A percentile compares a stretch with the other conserved stretches of the same genome.
Conservation (phyloP, 129 eudicot genomes). For the Tanacetum coccineum region DNA sequence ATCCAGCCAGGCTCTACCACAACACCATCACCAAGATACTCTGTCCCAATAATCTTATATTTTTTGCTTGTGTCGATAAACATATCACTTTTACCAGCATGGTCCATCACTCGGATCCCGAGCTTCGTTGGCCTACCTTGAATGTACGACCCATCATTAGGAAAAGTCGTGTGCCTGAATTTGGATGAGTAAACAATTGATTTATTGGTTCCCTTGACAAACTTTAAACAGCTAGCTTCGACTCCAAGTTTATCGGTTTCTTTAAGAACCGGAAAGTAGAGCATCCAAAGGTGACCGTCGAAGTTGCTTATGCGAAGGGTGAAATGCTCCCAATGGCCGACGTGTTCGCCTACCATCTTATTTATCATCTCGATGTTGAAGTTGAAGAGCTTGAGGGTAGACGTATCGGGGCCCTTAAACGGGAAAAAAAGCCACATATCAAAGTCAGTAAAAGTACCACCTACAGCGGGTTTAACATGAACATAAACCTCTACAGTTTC, state of each 20-base stretch:
- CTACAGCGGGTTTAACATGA: conserved; percentile 76
- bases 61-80: conserved; percentile 55
- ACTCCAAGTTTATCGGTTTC: conserved; percentile 64
- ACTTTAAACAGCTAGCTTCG: conserved; percentile 61
- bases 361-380: conserved; percentile 35
- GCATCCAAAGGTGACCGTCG: conserved; percentile 61
- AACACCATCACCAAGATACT: conserved; percentile 56
- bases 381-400: conserved; percentile 49
- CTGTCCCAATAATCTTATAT: conserved; percentile 72
- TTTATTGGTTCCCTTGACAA: conserved; percentile 51
- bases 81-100: conserved; percentile 55
- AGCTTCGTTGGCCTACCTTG: conserved; percentile 58
- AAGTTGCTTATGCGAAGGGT: conserved; percentile 92
- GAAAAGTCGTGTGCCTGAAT: conserved; percentile 76
- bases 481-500: conserved; percentile 74
- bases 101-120: conserved; percentile 71
- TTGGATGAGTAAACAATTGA: conserved; percentile 73
- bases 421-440: conserved; percentile 96
- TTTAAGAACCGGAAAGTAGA: conserved; percentile 73
- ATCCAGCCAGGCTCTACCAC: conserved; percentile 74
- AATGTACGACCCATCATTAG: conserved; percentile 72
- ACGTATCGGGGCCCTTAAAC: conserved; percentile 78
- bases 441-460: conserved; percentile 83
- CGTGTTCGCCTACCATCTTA: conserved; percentile 60
- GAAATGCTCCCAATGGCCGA: conserved; percentile 90